Base-by-base conservation (phyloP, 495 filamentous ascomycete genomes). In the Delitschia confertaspora region DNA sequence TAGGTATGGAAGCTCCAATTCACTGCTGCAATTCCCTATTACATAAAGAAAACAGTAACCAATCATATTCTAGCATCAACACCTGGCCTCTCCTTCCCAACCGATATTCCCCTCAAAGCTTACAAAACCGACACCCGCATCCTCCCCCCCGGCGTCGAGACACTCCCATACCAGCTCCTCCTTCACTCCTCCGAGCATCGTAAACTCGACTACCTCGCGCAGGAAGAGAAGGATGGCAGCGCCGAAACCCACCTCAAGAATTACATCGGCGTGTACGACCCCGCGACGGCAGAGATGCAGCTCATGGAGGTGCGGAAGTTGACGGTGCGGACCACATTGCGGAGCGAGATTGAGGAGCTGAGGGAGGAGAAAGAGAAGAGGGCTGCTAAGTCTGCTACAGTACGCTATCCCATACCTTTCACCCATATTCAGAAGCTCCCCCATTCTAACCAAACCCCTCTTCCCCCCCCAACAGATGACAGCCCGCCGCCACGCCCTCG, bases 231-330 rank as follows among this genome's bases (percentile, higher is more conserved):
- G 10, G 73, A 75, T 10, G 72, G 74, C 45, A 64, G 64, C 4
- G 63, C 73, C 10, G 78, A 88, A 42, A 69, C 74, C 7, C 64
- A 79, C 31, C 61, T 93, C 43, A 83, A 83, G 53, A 83, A 95
- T 63, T 98, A 93, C 62, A 62, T 95, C 47, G 91, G 84, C 21
- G 70, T 95, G 33, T 86, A 80, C 50, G 85, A 98, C 55, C 82
- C 85, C 0, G 65, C 71, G 31, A 79, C 72, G 4, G 78, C 78
- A 30, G 74, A 77, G 42, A 69, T 95, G 54, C 69, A 89, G 42
- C 66, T 96, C 22, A 65, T 85, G 16, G 78, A 84, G 59, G 82
- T 83, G 3, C 78, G 76, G 38, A 86, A 83, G 58, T 69, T 94
- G 47, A 74, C 77, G 6, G 69, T 95, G 6, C 72, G 62, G 8